Conservation (phyloP, 225 moss, liverwort and hornwort species). For the Pseudisothecium myosuroides region DNA sequence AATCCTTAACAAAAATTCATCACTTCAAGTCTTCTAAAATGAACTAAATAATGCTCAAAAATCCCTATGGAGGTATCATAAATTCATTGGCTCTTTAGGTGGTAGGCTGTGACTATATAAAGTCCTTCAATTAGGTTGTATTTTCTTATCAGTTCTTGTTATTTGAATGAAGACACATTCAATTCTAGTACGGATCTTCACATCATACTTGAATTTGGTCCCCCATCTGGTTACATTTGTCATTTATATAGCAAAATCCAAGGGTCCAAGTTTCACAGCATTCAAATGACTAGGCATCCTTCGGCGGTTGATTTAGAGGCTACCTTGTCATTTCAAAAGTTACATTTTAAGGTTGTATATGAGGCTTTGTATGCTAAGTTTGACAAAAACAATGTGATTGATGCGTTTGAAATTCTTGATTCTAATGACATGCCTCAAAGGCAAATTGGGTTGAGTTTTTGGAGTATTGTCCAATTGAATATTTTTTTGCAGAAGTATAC, state of each 20-base stretch:
- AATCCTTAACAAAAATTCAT: accelerated
- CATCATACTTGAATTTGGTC: background rate
- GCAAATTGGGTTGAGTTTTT: background rate
- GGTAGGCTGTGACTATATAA: background rate
- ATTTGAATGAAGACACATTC: background rate
- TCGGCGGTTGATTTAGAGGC: background rate
- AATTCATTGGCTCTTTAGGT: background rate
- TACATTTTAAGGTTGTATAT: background rate
- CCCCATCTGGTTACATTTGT: background rate
- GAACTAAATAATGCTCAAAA: background rate
- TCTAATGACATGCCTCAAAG: background rate
- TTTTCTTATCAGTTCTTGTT: background rate
- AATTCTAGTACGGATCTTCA: background rate
- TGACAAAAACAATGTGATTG: background rate
- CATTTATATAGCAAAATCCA: background rate
- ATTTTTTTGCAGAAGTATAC: accelerated
- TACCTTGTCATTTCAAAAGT: background rate
- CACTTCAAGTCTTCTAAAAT: background rate
- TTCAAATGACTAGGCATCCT: background rate
- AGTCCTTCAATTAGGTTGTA: background rate
- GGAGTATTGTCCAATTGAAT: background rate
- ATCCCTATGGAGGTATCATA: background rate
- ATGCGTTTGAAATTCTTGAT: background rate
- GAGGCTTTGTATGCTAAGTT: background rate
- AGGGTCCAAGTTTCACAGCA: background rate